Base-by-base conservation (phyloP, 192 early-diverging fungal genomes). In the Thoreauomyces humboldtii region DNA sequence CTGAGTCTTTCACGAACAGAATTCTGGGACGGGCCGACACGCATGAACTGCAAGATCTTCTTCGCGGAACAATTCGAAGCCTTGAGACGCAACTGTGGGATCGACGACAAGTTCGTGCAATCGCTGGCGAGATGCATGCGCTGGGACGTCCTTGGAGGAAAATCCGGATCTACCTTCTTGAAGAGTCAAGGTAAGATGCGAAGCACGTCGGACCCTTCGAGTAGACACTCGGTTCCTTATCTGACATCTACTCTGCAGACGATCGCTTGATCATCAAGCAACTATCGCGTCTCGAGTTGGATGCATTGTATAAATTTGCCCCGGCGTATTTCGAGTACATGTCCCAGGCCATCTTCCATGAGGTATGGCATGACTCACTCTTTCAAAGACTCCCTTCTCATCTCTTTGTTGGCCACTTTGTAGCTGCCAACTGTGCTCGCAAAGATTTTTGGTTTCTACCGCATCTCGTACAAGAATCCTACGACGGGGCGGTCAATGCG, bases 11-110 rank as follows among this genome's bases (percentile, higher is more conserved):
- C 2, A 0, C 50, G 9, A 4, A 2, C 35, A 77, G 75, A 78
- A 50, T 91, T 92, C 43, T 78, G 83, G 22, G 88, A 91, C 46
- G 90, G 87, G 0, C 79, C 83, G 14, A 88, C 89, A 7, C 86
- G 85, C 61, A 81, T 97, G 47, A 80, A 86, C 56, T 98, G 95
- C 84, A 91, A 91, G 59, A 89, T 93, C 9, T 96, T 89, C 70
- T 98, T 87, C 72, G 86, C 92, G 9, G 89, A 92, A 65, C 91
- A 98, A 73, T 98, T 98, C 70, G 92, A 96, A 72, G 90, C 87
- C 0, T 66, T 98, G 51, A 81, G 95, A 21, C 81, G 87, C 6
- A 88, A 89, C 50, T 91, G 91, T 58, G 91, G 89, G 7, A 89
- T 90, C 48, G 91, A 92, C 28, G 86, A 88, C 48, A 86, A 79